These are phyloP conservation scores for Protostelium mycophagum DNA, from an alignment of 78 protist genomes.

Conservation along the genomic window DNA sequence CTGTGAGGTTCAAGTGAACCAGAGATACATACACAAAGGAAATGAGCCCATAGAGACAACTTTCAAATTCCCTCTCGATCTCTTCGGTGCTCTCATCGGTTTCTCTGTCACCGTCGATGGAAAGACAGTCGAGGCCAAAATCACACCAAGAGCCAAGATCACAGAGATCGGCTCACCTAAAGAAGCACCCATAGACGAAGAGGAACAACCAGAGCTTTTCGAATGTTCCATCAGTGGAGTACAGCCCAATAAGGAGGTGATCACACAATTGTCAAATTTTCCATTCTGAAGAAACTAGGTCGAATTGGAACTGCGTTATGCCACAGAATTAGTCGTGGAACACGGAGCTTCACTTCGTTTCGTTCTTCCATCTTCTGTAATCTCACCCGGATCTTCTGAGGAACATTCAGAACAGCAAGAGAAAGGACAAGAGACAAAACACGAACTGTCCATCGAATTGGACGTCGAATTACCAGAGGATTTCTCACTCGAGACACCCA, in stretches of 20 bases:
- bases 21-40: not conserved
- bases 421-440: too few relatives aligned
- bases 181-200: not conserved
- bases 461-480: not conserved
- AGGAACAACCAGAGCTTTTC: not conserved
- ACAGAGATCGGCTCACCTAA: not conserved
- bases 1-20: not conserved
- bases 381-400: not conserved
- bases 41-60: not conserved
- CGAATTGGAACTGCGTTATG: not conserved
- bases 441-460: not conserved
- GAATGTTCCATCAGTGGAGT: not conserved
- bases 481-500: not conserved
- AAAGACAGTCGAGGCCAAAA: not conserved
- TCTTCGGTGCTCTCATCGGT: not conserved
- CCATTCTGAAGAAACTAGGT: not conserved
- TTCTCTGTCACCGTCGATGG: not conserved
- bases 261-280: not conserved
- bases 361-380: not conserved
- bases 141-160: not conserved
- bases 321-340: not conserved
- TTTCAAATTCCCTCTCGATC: not conserved
- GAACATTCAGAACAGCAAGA: too few relatives aligned
- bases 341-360: not conserved
- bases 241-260: not conserved